Evolutionary conservation across 2,329 filamentous ascomycete species (phyloP), one percentile per base, ranked within the genome.

Genomic region (Phyllosticta citrichinensis): DNA sequence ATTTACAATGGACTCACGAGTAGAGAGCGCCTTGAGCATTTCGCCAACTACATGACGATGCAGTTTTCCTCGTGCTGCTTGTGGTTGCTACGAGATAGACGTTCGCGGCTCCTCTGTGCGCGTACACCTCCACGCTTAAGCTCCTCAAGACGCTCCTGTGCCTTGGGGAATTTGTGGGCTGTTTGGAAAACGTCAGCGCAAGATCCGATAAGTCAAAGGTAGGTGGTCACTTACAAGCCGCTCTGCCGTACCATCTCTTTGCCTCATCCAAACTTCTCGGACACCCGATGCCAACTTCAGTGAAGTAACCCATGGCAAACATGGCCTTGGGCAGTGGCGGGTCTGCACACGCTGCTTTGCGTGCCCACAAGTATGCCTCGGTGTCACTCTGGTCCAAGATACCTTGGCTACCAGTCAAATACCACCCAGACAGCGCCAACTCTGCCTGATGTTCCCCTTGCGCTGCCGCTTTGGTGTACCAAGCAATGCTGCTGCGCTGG

Each of bases 261-360:
- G 93, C 94, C 76, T 97, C 94, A 69, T 99, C 94, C 67, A 97
- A 69, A 72, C 93, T 95, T 9, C 88, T 85, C 17, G 87, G 81
- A 65, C 90, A 86, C 30, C 94, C 94, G 67, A 99, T 97, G 12
- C 94, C 94, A 56, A 94, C 87, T 75, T 99, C 94, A 0, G 90
- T 95, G 71, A 96, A 97, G 75, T 97, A 97, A 0, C 94, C 94
- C 88, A 99, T 96, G 0, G 93, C 94, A 75, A 97, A 97, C 76
- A 97, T 89, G 0, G 94, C 94, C 79, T 97, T 99, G 8, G 91
- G 86, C 47, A 97, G 76, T 2, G 78, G 77, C 12, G 77, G 77
- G 55, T 93, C 91, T 3, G 91, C 88, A 65, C 87, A 84, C 0
- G 94, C 94, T 1, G 94, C 93, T 75, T 97, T 97, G 22, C 93